A percentile compares a stretch with the other conserved stretches of the same genome.
These are phyloP conservation scores for Xerocomus nothofagi DNA, from an alignment of 1,284 basidiomycete genomes.

Conservation along the genomic window DNA sequence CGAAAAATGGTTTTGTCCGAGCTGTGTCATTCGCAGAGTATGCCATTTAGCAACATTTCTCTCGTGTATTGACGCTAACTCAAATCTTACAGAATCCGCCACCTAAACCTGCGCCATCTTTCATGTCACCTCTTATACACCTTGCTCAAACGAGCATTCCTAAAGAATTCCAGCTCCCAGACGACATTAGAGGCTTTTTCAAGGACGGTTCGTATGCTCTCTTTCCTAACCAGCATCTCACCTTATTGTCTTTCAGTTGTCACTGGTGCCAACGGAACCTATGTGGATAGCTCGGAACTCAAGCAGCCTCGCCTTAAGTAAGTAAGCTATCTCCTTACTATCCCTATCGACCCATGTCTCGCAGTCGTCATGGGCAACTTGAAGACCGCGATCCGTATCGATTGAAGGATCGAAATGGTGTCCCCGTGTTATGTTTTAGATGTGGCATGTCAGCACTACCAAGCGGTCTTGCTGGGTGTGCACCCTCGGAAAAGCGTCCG, in stretches of 20 bases:
- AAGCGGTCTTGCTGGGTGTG: conserved; percentile 44
- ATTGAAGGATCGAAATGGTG: conserved; percentile 82
- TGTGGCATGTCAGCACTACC: conserved; percentile 82
- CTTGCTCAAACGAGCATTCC: conserved; percentile 66
- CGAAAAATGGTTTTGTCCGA: conserved; percentile 92
- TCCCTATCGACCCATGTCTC: conserved; percentile 15
- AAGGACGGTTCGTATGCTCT: conserved; percentile 66
- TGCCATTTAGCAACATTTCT: conserved; percentile 25
- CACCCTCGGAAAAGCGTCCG: conserved; percentile 55
- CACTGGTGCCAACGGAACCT: conserved; percentile 72
- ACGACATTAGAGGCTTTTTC: conserved; percentile 85
- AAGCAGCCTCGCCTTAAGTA: conserved; percentile 79
- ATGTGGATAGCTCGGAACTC: conserved; percentile 74
- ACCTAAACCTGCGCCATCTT: conserved; percentile 54
- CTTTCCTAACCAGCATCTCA: conserved; percentile 14
- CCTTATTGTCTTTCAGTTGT: conserved; percentile 51
- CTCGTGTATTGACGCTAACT: conserved; percentile 16
- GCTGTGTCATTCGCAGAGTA: conserved; percentile 70
- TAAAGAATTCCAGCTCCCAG: conserved; percentile 85
- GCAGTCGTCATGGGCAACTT: conserved; percentile 83
- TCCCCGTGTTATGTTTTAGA: conserved; percentile 83
- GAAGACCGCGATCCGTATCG: conserved; percentile 92
- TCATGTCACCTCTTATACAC: conserved; percentile 70
- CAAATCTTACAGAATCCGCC: conserved; percentile 56
- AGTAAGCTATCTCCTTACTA: conserved; percentile 17